Base-by-base conservation (phyloP, 345 rosid genomes). In the Corymbia maculata region DNA sequence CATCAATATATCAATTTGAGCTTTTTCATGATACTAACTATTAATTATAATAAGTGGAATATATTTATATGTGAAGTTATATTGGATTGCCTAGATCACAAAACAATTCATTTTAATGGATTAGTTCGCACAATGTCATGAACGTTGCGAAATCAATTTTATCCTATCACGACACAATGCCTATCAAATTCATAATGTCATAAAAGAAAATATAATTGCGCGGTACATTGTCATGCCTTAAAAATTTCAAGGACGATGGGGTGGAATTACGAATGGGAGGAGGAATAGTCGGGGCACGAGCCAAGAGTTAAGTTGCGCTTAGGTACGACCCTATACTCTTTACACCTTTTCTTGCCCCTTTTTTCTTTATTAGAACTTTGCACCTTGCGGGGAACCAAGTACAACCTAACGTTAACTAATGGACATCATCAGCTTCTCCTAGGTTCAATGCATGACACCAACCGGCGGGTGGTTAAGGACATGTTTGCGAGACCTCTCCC, bases 1-100 rank as follows among this genome's bases (percentile, higher is more conserved):
- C 1, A 16, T 1, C 0, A 0, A 0, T 52, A 2, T 52, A 16
- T 52, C 0, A 52, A 16, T 52, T 52, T 16, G 8, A 1, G 7
- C 17, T 3, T 53, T 53, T 0, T 7, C 6, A 53, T 53, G 0
- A 24, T 53, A 4, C 42, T 36, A 36, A 36, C 42, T 4, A 36
- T 36, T 36, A 36, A 36, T 36, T 36, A 36, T 36, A 36, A 36
- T 1, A 7, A 11, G 44, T 14, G 21, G 36, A 66, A 14, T 30
- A 14, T n/a, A 14, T 66, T 14, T 66, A 15, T 4, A 7, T 15
- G 21, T 30, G 30, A 30, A 66, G 19, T 6, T 59, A 59, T 11
- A 22, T 22, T 21, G 28, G 61, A 22, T 36, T 36, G 42, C 42
- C 42, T 36, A 36, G 42, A 36, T 55, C 0, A 11, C 26, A 26